Conservation (phyloP, 495 filamentous ascomycete species). For the Halenospora varia region DNA sequence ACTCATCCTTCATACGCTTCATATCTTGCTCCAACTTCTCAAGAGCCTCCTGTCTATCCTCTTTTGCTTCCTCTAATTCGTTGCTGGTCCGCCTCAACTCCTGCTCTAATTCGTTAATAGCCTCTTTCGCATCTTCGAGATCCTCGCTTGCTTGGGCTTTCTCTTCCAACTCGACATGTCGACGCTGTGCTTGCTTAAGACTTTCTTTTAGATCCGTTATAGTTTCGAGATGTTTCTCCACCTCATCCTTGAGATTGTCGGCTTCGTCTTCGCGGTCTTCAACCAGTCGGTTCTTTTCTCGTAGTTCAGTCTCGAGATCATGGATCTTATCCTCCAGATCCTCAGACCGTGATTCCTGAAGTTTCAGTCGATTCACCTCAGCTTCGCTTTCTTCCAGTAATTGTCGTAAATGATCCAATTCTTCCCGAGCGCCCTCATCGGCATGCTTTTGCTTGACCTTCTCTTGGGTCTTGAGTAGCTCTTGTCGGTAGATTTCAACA, state of each 20-base stretch:
- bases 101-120: constrained; percentile 42
- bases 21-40: constrained; percentile 41
- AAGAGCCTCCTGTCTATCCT: constrained; percentile 51
- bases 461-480: constrained; percentile 74
- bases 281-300: constrained; percentile 61
- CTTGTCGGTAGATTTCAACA: constrained; percentile 69
- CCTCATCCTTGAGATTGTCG: constrained; percentile 53
- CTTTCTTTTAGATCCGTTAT: constrained; percentile 48
- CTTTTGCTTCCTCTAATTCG: constrained; percentile 53
- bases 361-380: constrained; percentile 43
- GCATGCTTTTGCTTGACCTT: constrained; percentile 71
- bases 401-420: constrained; percentile 52
- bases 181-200: constrained; percentile 51
- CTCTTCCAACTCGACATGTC: constrained; percentile 58
- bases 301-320: constrained; percentile 60
- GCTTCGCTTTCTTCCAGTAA: constrained; percentile 44
- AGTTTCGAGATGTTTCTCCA: constrained; percentile 46
- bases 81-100: constrained; percentile 39
- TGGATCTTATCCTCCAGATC: constrained; percentile 64
- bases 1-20: constrained; percentile 39
- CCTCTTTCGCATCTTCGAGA: constrained; percentile 46
- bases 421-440: constrained; percentile 55
- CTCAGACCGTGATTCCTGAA: constrained; percentile 51
- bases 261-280: constrained; percentile 65
- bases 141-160: constrained; percentile 49